phyloP scores from a whole-genome alignment of 371 early-diverging fungal genomes.

The Rhizopus delemar region DNA sequence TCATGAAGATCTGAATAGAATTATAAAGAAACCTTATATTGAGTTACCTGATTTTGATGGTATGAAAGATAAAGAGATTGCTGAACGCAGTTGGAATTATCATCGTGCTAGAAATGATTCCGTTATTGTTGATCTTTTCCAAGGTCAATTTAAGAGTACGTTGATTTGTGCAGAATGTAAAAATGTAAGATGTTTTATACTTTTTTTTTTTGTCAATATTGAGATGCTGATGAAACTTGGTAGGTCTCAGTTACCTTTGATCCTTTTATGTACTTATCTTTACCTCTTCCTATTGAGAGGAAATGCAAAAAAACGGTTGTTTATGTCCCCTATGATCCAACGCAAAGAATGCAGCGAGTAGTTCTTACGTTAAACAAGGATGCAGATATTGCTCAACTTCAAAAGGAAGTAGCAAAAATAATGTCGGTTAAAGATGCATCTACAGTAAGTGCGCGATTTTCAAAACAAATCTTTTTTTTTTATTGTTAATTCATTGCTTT shows the following conservation, averaged over 20 bases:
- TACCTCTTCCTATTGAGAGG: conserved; percentile 64
- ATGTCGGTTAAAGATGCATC: conserved; percentile 47
- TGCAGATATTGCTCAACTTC: conserved; percentile 62
- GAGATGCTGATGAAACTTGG: neutral
- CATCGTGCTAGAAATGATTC: conserved; percentile 71
- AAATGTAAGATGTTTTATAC: conserved; percentile 32
- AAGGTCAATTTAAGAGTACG: conserved; percentile 79
- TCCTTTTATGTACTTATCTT: conserved; percentile 68
- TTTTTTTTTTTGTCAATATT: neutral
- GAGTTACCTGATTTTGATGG: conserved; percentile 75
- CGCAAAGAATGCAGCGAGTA: conserved; percentile 30
- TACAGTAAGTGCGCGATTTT: neutral
- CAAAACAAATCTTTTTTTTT: no score
- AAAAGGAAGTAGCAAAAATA: conserved; percentile 62
- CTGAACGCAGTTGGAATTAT: conserved; percentile 58
- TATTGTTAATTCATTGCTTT: conserved; percentile 35
- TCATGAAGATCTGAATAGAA: conserved; percentile 74
- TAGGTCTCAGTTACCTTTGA: conserved; percentile 70
- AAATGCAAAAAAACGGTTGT: conserved; percentile 45
- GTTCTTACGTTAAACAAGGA: conserved; percentile 54
- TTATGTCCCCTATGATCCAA: conserved; percentile 60
- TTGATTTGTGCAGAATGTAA: conserved; percentile 71
- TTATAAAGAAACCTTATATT: conserved; percentile 72
- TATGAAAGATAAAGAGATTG: conserved; percentile 62
- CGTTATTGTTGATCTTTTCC: conserved; percentile 79